A percentile compares a stretch with the other conserved stretches of the same genome.
Evolutionary conservation across 1,284 basidiomycete species (phyloP).

Genomic region (Malassezia pachydermatis): DNA sequence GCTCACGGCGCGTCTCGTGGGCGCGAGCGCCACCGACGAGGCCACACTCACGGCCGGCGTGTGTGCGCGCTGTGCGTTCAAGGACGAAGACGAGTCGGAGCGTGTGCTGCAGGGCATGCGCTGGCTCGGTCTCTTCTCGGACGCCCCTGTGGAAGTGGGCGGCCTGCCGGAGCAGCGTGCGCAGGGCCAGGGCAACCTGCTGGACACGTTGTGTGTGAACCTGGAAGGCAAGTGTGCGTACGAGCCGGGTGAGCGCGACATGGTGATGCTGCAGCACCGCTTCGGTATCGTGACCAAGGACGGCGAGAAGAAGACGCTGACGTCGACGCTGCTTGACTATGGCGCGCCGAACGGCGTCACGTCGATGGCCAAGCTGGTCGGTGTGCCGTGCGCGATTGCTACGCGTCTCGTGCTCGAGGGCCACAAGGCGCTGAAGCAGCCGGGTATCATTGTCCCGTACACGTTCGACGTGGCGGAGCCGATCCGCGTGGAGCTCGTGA

Average conservation of each 20-base stretch:
- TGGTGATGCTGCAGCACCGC: constrained; percentile 96
- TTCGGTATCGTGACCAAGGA: constrained; percentile 31
- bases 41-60: constrained; percentile 29
- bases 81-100: constrained; percentile 28
- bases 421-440: constrained; percentile 53
- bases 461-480: constrained; percentile 56
- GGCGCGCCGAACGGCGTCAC: constrained; percentile 68
- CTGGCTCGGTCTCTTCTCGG: constrained; percentile 82
- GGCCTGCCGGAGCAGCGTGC: constrained; percentile 53
- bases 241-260: constrained; percentile 78
- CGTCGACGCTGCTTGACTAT: constrained; percentile 84
- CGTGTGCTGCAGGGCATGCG: constrained; percentile 53
- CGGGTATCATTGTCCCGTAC: constrained; percentile 69
- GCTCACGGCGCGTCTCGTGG: constrained; percentile 68
- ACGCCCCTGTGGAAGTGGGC: constrained; percentile 52
- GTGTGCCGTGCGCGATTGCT: constrained; percentile 87
- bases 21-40: constrained; percentile 60
- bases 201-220: constrained; percentile 85
- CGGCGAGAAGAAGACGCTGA: constrained; percentile 68
- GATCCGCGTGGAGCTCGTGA: constrained; percentile 42
- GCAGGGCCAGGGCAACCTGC: constrained; percentile 64
- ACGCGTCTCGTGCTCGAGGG: constrained; percentile 63
- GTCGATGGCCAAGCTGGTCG: constrained; percentile 91
- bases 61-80: constrained; percentile 30
- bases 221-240: constrained; percentile 89